Base-by-base conservation (phyloP, 2,329 filamentous ascomycete genomes). In the Fusarium chuoi region DNA sequence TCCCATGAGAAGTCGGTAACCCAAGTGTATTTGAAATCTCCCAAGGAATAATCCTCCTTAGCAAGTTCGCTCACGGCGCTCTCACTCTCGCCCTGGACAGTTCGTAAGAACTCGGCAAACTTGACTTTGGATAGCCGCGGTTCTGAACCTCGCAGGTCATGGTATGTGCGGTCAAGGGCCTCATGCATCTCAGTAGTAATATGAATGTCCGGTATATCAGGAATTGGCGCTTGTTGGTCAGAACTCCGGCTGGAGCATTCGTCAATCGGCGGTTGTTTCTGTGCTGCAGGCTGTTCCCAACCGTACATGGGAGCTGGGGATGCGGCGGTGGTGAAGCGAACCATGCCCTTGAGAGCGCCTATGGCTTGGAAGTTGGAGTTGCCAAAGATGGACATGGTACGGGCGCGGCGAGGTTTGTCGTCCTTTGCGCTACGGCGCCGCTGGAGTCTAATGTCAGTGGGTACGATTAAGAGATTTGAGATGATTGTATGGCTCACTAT, bases 21-120 rank as follows among this genome's bases (percentile, higher is more conserved):
- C 86, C 86, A 88, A 26, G 83, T 78, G 72, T 84, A 86, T 30
- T 89, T 82, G 66, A 90, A 90, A 41, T 88, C 84, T 46, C 85
- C 83, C 22, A 85, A 81, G 7, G 73, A 80, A 77, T 88, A 89
- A 5, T 75, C 76, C 8, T 87, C 83, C 46, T 84, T 81, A 22
- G 81, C 75, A 18, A 85, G 77, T 28, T 60, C 28, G 10, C 78
- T 71, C 8, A 83, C 74, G 10, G 75, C 68, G 20, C 68, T 52
- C 63, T 75, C 68, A 18, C 69, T 55, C 62, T 89, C 86, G 38
- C 85, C 85, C 75, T 91, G 89, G 4, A 82, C 82, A 3, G 80
- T 77, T 41, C 82, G 80, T n/a, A 92, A 78, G 78, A 91, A 92
- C 9, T 76, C 75, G 36, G 79, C 76, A 61, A 91, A 85, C 38